Evolutionary conservation across 176 grass and related monocot species (phyloP), one percentile per base, ranked within the genome.

Genomic region (Saccharum spontaneum): DNA sequence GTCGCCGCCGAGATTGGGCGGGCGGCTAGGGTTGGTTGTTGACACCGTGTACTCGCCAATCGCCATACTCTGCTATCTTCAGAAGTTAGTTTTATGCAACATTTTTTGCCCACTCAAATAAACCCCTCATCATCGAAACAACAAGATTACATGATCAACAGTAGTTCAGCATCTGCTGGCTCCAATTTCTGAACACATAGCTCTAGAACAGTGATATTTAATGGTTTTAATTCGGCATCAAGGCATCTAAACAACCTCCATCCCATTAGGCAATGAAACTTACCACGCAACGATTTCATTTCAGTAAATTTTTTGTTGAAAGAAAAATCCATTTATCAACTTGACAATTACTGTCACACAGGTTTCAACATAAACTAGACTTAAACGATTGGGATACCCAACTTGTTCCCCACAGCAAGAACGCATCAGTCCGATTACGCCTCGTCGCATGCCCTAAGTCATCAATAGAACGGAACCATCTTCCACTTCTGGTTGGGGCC

Each of bases 401-500:
- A 73, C 10, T 17, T 17, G 2, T 17, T 30, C n/a, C n/a, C 10
- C 1, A 23, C 22, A 15, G 6, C n/a, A 26, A 16, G 39, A 23
- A 45, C 6, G 44, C 16, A 10, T 11, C 15, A 75, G 4, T n/a
- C 20, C 8, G 55, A n/a, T n/a, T n/a, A 59, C 20, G 20, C 55
- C 7, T 23, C 22, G 22, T 23, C 55, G 8, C 3, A 64, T 64
- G 23, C n/a, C n/a, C 11, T 37, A 74, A 34, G 12, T 9, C 11
- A 37, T 44, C 52, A 49, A 4, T 36, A 3, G 23, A 81, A 60
- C 0, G 71, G 49, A 7, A 50, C 4, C 38, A 85, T 69, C 71
- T 61, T 40, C 71, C 83, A 76, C 40, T 63, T 76, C 77, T 77
- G 77, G 26, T 70, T 71, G 4, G 3, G 2, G 3, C 77, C 77